Conservation (phyloP, 768 basidiomycete genomes). For the Symmetrospora coprosmae region DNA sequence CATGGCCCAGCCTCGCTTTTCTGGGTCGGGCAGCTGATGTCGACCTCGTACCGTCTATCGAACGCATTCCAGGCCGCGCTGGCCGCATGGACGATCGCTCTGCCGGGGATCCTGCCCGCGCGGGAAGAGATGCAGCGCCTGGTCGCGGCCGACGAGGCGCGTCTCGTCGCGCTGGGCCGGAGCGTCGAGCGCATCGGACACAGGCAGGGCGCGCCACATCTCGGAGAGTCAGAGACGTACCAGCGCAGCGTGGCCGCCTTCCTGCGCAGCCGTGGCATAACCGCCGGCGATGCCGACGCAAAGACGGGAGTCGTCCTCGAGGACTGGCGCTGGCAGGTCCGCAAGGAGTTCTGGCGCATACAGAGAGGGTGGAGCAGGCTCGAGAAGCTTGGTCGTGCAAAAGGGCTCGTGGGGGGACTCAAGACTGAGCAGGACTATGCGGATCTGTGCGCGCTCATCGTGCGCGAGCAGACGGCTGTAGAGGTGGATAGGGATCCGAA, state of each 20-base stretch:
- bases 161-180: neutral
- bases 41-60: slow-evolving; percentile 15
- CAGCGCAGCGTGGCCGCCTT: slow-evolving; percentile 3
- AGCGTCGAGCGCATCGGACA: slow-evolving; percentile 7
- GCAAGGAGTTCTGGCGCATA: slow-evolving; percentile 13
- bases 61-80: slow-evolving; percentile 15
- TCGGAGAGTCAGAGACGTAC: slow-evolving; percentile 5
- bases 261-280: neutral
- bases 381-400: slow-evolving; percentile 9
- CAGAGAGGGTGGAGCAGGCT: slow-evolving; percentile 8
- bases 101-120: neutral
- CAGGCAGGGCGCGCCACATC: slow-evolving; percentile 2
- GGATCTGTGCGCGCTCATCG: neutral
- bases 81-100: slow-evolving; percentile 8
- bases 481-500: slow-evolving; percentile 8
- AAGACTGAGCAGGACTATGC: slow-evolving; percentile 7
- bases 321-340: slow-evolving; percentile 8
- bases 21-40: slow-evolving; percentile 18
- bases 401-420: neutral
- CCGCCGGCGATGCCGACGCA: neutral
- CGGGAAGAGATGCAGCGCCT: neutral
- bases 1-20: slow-evolving; percentile 14
- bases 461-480: slow-evolving; percentile 2
- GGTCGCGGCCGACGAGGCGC: neutral
- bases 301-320: slow-evolving; percentile 6